Evolutionary conservation across 2,329 filamentous ascomycete genomes (phyloP), one percentile per base, ranked within the genome.

Genomic region (Onygenales sp.): DNA sequence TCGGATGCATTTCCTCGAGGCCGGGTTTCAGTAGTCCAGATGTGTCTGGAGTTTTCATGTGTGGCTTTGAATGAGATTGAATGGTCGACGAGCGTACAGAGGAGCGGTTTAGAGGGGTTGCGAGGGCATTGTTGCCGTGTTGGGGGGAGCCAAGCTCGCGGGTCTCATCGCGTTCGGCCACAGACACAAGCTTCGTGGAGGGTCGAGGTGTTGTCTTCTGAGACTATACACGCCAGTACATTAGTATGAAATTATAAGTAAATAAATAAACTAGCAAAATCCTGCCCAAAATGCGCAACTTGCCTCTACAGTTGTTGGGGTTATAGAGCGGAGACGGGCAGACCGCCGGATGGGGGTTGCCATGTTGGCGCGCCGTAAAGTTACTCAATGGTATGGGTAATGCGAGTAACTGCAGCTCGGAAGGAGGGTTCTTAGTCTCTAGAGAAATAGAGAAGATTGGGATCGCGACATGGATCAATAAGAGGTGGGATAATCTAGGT

Each of bases 1-100:
- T 87, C 7, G 92, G 92, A 66, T 96, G 91, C 91, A 96, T 96
- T 68, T 95, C 90, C 55, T 84, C 82, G 58, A 79, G 78, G 47
- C 85, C 75, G 27, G 89, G 87, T 72, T 87, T 86, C 60, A 86
- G 74, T 5, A 83, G 78, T 3, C 83, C 82, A 11, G 78, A 79
- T 41, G 81, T 81, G 42, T 76, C 78, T 5, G 89, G 89, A 1
- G 87, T 77, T 53, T 85, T 65, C 52, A 72, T 61, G 6, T 73
- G 64, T 2, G 64, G 66, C 51, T 63, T 66, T n/a, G 64, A 57
- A 27, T 66, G 64, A 14, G 57, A 50, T n/a, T 54, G 49, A 38
- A 62, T 59, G 42, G 55, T 57, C 27, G 64, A 63, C 11, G 66
- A 61, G 7, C 65, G 61, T 17, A 64, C 59, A 44, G 69, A 61